Conservation (phyloP, 441 rosid species). For the Codiaeum variegatum region DNA sequence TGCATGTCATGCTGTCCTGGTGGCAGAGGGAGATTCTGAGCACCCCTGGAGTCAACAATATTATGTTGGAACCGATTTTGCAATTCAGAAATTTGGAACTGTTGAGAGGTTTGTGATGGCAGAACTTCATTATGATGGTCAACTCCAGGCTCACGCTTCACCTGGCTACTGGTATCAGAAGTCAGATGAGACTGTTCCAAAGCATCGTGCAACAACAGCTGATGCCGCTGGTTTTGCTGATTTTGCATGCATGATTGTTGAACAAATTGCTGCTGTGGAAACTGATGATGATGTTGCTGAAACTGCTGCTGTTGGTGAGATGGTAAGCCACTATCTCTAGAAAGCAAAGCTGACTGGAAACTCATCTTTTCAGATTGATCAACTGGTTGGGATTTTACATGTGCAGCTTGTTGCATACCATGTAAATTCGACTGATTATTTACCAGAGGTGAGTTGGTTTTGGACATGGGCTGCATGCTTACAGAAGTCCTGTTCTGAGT, state of each 20-base stretch:
- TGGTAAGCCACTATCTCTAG: slow-evolving; percentile 47
- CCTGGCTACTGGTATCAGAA: slow-evolving; percentile 53
- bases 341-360: slow-evolving; percentile 45
- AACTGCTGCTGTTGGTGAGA: slow-evolving; percentile 74
- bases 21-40: slow-evolving; percentile 42
- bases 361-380: slow-evolving; percentile 54
- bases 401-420: slow-evolving; percentile 44
- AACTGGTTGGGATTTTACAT: slow-evolving; percentile 39
- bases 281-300: slow-evolving; percentile 63
- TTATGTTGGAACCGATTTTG: slow-evolving; percentile 75
- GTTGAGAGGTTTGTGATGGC: slow-evolving; percentile 62
- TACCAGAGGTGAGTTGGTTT: slow-evolving; percentile 47
- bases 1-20: slow-evolving; percentile 49
- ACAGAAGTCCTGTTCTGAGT: slow-evolving; percentile 55
- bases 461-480: slow-evolving; percentile 60
- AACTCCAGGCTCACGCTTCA: slow-evolving; percentile 76
- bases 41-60: slow-evolving; percentile 48
- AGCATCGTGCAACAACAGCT: slow-evolving; percentile 45
- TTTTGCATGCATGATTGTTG: slow-evolving; percentile 63
- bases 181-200: slow-evolving; percentile 58
- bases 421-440: slow-evolving; percentile 51
- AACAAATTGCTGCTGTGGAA: slow-evolving; percentile 66
- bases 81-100: slow-evolving; percentile 56
- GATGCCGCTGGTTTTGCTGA: slow-evolving; percentile 73
- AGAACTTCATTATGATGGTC: slow-evolving; percentile 53